Percentiles rank a stretch among this genome's conserved stretches.
Conservation (phyloP, 1,139 yeast genomes). For the Kluyveromyces marxianus region DNA sequence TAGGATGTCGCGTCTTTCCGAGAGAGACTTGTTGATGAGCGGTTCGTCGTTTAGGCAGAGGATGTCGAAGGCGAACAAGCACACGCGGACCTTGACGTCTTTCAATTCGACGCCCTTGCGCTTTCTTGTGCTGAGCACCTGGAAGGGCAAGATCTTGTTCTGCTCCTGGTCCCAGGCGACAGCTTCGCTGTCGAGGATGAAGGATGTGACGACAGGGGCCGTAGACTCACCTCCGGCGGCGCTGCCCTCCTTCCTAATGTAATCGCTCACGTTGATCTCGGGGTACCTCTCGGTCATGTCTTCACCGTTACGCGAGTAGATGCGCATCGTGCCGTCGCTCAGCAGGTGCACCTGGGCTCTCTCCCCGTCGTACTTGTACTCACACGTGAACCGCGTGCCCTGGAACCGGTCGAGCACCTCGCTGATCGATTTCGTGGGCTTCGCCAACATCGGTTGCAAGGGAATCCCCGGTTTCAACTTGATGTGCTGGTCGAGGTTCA, state of each 20-base stretch:
- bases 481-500: slow-evolving; percentile 57
- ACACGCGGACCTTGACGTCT: slow-evolving; percentile 83
- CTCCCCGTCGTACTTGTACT: slow-evolving; percentile 96
- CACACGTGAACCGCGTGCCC: slow-evolving; percentile 83
- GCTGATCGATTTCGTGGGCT: slow-evolving; percentile 87
- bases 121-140: slow-evolving; percentile 84
- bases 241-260: slow-evolving; percentile 38
- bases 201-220: slow-evolving; percentile 30
- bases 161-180: slow-evolving; percentile 92
- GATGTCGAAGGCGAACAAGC: slow-evolving; percentile 86
- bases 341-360: slow-evolving; percentile 88
- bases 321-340: slow-evolving; percentile 57
- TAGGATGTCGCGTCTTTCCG: slow-evolving; percentile 61
- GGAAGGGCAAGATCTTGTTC: slow-evolving; percentile 82
- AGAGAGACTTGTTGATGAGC: slow-evolving; percentile 57
- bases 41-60: slow-evolving; percentile 67
- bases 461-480: slow-evolving; percentile 89
- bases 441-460: slow-evolving; percentile 94
- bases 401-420: slow-evolving; percentile 87
- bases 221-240: no score
- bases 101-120: slow-evolving; percentile 85
- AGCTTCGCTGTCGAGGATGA: slow-evolving; percentile 92
- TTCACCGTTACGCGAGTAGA: slow-evolving; percentile 91
- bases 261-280: slow-evolving; percentile 67
- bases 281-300: slow-evolving; percentile 97